A percentile compares a stretch with the other conserved stretches of the same genome.
Evolutionary conservation across 352 stramenopile species (phyloP).

Genomic region (Globisporangium radiosum): DNA sequence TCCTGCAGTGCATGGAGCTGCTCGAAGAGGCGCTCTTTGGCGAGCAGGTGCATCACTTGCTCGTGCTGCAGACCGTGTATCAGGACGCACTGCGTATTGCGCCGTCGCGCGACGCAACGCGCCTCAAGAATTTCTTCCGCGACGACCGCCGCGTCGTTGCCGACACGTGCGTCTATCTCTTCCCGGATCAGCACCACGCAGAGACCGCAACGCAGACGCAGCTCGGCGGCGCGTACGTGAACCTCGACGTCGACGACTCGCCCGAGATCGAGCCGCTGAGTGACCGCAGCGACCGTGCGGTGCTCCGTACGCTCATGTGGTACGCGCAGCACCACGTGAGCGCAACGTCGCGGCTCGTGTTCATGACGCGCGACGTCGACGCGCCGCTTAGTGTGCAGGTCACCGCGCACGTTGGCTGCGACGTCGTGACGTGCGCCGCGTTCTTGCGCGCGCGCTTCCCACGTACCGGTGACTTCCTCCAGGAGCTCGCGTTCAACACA

Average conservation of each 20-base stretch:
- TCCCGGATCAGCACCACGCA: constrained; percentile 66
- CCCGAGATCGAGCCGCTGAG: constrained; percentile 29
- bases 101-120: constrained; percentile 53
- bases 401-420: constrained; percentile 22
- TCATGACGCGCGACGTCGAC: constrained; percentile 52
- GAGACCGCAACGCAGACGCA: constrained; percentile 43
- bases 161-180: constrained; percentile 45
- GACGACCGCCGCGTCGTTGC: constrained; percentile 44
- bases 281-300: constrained; percentile 28
- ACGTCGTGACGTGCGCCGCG: constrained; percentile 49
- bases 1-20: constrained; percentile 77
- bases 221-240: constrained; percentile 10
- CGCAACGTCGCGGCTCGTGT: constrained; percentile 30
- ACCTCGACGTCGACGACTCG: constrained; percentile 15
- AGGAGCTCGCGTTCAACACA: constrained; percentile 57
- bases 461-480: constrained; percentile 30
- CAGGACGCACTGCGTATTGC: constrained; percentile 53
- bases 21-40: constrained; percentile 51
- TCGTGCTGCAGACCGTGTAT: constrained; percentile 75
- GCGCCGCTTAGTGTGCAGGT: constrained; percentile 33
- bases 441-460: constrained; percentile 41
- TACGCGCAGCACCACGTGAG: constrained; percentile 43
- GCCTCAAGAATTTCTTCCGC: constrained; percentile 60
- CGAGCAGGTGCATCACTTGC: constrained; percentile 27
- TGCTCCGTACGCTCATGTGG: constrained; percentile 64